Conservation (phyloP, 768 basidiomycete genomes). For the Suillus americanus region DNA sequence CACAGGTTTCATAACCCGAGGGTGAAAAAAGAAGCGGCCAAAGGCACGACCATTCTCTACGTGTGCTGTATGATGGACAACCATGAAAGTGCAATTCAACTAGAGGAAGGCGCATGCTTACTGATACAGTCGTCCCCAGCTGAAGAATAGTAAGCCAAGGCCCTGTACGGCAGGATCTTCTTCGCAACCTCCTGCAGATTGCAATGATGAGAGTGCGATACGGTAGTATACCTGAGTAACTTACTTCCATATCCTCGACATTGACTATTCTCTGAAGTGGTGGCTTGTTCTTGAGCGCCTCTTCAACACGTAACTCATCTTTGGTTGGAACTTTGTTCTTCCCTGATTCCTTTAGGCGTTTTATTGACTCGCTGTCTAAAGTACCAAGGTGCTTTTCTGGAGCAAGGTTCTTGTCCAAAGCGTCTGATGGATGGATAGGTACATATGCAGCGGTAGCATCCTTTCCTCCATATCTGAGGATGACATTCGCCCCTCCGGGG, state of each 20-base stretch:
- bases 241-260: constrained; percentile 81
- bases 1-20: constrained; percentile 74
- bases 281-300: constrained; percentile 59
- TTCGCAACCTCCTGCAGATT: constrained; percentile 61
- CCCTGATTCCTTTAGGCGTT: constrained; percentile 35
- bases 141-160: constrained; percentile 82
- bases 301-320: constrained; percentile 68
- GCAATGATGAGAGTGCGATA: not conserved
- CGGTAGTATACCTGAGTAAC: not conserved
- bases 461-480: constrained; percentile 80
- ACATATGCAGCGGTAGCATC: constrained; percentile 80
- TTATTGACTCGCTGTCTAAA: constrained; percentile 48
- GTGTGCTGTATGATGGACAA: constrained; percentile 41
- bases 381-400: constrained; percentile 71
- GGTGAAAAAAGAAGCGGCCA: constrained; percentile 81
- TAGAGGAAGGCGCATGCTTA: constrained; percentile 35
- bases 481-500: constrained; percentile 80
- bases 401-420: constrained; percentile 70
- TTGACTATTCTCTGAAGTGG: constrained; percentile 70
- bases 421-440: constrained; percentile 84
- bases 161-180: constrained; percentile 69
- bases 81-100: constrained; percentile 15
- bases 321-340: constrained; percentile 53
- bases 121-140: constrained; percentile 84
- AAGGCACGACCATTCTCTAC: constrained; percentile 79